Percentiles rank a stretch among this genome's conserved stretches.
Conservation (phyloP, 169 alveolate species). For the Plasmodium malariae region DNA sequence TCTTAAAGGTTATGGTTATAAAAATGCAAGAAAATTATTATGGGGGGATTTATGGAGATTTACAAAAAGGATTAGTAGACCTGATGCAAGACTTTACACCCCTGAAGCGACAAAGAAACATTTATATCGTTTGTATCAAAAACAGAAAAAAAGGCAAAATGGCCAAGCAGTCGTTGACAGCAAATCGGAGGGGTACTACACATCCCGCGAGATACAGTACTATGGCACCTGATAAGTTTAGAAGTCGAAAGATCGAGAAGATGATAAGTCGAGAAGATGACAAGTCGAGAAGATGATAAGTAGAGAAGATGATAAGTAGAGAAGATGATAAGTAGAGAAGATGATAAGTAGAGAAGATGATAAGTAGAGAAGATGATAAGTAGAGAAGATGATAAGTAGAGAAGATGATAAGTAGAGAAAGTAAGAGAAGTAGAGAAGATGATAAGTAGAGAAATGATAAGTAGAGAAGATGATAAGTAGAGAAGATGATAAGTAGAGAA, state of each 20-base stretch:
- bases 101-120: slow-evolving; percentile 80
- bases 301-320: no score
- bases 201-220: slow-evolving; percentile 40
- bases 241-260: no score
- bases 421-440: no score
- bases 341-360: no score
- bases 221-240: slow-evolving; percentile 62
- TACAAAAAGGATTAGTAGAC: slow-evolving; percentile 87
- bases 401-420: no score
- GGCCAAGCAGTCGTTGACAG: slow-evolving; percentile 2
- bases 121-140: slow-evolving; percentile 79
- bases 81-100: slow-evolving; percentile 89
- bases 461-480: no score
- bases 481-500: no score
- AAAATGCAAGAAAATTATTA: slow-evolving; percentile 85
- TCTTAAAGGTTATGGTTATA: slow-evolving; percentile 69
- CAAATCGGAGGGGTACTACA: slow-evolving; percentile 10
- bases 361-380: no score
- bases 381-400: no score
- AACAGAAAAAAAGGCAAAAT: slow-evolving; percentile 71
- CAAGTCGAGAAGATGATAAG: not conserved
- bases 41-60: slow-evolving; percentile 95
- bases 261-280: not conserved
- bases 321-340: no score
- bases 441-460: no score